phyloP scores from a whole-genome alignment of 768 basidiomycete species.

The Fomitopsis pulvina region DNA sequence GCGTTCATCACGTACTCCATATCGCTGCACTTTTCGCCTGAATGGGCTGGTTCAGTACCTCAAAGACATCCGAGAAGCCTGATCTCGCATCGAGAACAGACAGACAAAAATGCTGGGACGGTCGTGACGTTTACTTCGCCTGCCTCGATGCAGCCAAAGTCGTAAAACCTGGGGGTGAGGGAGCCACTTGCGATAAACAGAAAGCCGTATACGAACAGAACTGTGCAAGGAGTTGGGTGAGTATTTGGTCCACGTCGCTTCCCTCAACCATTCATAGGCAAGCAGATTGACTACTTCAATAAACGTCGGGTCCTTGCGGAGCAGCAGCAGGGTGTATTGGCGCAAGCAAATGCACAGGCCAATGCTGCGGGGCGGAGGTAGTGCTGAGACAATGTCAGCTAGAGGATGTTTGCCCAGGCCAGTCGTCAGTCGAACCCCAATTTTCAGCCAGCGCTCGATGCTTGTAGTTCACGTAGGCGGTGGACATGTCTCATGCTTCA shows the following conservation, averaged over 20 bases:
- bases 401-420: no score
- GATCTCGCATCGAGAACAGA: slow-evolving; percentile 49
- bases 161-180: slow-evolving; percentile 71
- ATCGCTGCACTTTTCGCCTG: background rate
- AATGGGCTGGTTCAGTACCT: slow-evolving; percentile 33
- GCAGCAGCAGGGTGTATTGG: slow-evolving; percentile 67
- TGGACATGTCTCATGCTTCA: no score
- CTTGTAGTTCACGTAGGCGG: no score
- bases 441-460: no score
- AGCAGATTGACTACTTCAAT: slow-evolving; percentile 91
- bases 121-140: slow-evolving; percentile 74
- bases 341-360: slow-evolving; percentile 35
- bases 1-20: background rate
- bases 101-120: slow-evolving; percentile 80
- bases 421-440: no score
- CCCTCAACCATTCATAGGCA: background rate
- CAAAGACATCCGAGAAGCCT: slow-evolving; percentile 31
- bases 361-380: slow-evolving; percentile 21
- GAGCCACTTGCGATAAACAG: slow-evolving; percentile 48
- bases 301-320: slow-evolving; percentile 79
- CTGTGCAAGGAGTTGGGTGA: slow-evolving; percentile 89
- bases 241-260: slow-evolving; percentile 19
- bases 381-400: background rate
- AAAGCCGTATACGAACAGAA: slow-evolving; percentile 56
- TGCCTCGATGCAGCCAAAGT: slow-evolving; percentile 72